Evolutionary conservation across 2,329 filamentous ascomycete genomes (phyloP).

Genomic region (Moelleriella libera): DNA sequence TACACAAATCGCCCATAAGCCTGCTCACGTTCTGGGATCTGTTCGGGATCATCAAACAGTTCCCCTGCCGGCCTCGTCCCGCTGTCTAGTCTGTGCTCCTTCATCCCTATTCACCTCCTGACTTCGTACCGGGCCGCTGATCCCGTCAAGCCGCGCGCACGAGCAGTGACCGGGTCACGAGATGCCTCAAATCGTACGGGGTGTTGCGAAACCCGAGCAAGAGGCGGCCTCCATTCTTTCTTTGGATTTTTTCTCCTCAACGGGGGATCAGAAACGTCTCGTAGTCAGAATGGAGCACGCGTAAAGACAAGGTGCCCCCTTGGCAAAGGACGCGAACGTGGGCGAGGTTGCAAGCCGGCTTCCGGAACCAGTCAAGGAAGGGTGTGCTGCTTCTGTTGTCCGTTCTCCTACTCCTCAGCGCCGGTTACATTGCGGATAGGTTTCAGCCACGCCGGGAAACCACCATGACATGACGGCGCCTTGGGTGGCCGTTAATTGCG

Average conservation of each 20-base stretch:
- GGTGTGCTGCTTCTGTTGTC: background rate
- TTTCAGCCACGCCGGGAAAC: background rate
- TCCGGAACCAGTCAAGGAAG: background rate
- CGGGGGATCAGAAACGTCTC: too few relatives aligned
- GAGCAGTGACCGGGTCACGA: background rate
- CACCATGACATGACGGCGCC: background rate
- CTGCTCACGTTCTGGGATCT: background rate
- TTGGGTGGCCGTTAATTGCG: background rate
- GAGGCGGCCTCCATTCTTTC: background rate
- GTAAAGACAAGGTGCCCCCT: background rate
- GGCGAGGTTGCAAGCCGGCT: background rate
- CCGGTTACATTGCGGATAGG: background rate
- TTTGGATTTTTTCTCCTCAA: too few relatives aligned
- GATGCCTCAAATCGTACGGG: background rate
- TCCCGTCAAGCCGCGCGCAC: conserved; percentile 1
- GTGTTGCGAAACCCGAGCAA: background rate
- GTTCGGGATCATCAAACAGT: background rate
- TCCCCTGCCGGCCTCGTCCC: background rate
- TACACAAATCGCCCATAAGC: too few relatives aligned
- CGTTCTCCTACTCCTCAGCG: background rate
- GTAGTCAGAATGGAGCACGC: background rate
- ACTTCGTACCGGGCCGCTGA: background rate
- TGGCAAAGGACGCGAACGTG: background rate
- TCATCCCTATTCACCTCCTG: background rate
- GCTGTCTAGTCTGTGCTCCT: background rate